phyloP scores from a whole-genome alignment of 352 stramenopile species.

The Globisporangium ultimum region DNA sequence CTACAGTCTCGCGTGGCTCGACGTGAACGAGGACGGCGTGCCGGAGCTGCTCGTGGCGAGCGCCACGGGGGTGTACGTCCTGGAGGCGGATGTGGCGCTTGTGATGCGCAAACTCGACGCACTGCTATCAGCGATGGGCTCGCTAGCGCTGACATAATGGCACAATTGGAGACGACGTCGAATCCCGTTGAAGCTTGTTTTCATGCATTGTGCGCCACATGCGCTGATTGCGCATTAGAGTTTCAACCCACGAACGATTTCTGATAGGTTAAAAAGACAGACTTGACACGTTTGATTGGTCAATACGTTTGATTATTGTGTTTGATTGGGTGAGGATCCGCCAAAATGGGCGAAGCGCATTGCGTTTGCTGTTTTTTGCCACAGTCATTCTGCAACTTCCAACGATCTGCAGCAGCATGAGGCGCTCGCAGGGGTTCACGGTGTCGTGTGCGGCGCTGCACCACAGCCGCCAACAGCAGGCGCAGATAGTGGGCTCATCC shows the following conservation, averaged over 20 bases:
- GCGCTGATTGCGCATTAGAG: neutral
- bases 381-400: neutral
- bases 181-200: no score
- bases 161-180: no score
- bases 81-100: conserved; percentile 40
- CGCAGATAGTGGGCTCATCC: no score
- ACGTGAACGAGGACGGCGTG: conserved; percentile 67
- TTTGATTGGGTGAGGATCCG: neutral
- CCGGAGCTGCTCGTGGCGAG: conserved; percentile 60
- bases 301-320: neutral
- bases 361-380: neutral
- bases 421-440: neutral
- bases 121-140: conserved; percentile 9
- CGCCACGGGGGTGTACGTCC: conserved; percentile 66
- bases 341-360: neutral
- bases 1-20: conserved; percentile 67
- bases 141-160: no score
- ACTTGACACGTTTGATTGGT: neutral
- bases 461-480: neutral
- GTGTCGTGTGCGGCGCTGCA: neutral
- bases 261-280: neutral
- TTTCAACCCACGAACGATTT: neutral
- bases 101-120: conserved; percentile 21
- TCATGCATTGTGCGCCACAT: neutral
- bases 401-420: neutral